These are phyloP conservation scores for Blastobotrys niveus DNA, from an alignment of 1,139 yeast species.

Conservation along the genomic window DNA sequence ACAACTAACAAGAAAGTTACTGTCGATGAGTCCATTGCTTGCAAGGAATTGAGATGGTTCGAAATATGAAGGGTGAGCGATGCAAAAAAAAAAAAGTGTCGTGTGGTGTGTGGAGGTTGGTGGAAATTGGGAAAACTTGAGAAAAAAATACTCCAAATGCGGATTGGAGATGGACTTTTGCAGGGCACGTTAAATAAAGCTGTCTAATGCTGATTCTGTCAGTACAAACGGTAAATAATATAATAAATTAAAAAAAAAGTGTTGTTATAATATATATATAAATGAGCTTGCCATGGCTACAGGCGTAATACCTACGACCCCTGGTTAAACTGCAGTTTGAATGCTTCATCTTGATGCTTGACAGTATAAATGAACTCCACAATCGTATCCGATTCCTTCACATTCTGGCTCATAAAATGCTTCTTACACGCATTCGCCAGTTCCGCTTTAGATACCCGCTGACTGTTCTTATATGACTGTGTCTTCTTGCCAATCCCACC, in stretches of 20 bases:
- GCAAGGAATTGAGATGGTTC: no score
- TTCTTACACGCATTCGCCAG: slow-evolving; percentile 51
- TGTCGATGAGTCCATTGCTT: slow-evolving; percentile 12
- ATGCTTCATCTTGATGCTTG: slow-evolving; percentile 47
- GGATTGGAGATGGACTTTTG: no score
- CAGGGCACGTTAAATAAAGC: no score
- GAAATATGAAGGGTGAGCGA: no score
- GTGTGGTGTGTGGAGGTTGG: no score
- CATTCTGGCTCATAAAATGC: slow-evolving; percentile 57
- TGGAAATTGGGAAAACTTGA: background rate
- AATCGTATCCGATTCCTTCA: slow-evolving; percentile 70
- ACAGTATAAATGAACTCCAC: slow-evolving; percentile 75
- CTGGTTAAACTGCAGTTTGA: slow-evolving; percentile 32
- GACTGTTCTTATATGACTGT: slow-evolving; percentile 39
- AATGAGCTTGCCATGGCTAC: background rate
- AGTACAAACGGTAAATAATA: no score
- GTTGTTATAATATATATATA: background rate
- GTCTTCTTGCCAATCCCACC: slow-evolving; percentile 65
- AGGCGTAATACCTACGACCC: background rate
- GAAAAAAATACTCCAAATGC: no score
- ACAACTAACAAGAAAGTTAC: slow-evolving; percentile 42
- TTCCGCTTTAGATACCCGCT: slow-evolving; percentile 49
- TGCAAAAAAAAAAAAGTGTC: no score
- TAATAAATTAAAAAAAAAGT: background rate
- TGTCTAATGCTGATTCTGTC: no score